phyloP scores from a whole-genome alignment of 2,329 filamentous ascomycete species.

The Claviceps purpurea region DNA sequence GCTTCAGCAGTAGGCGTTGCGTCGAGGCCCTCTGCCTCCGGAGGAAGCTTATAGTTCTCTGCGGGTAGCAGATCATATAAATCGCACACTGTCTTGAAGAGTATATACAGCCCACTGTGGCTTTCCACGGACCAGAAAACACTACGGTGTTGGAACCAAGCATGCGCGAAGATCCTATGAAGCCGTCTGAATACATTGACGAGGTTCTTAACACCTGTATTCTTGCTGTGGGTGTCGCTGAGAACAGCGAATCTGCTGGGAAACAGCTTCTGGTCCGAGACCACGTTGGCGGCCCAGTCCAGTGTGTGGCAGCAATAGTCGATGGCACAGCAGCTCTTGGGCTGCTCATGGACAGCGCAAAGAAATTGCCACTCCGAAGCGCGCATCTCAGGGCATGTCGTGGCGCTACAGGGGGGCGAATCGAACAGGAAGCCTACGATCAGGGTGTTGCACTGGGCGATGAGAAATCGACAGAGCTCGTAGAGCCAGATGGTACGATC shows the following conservation, averaged over 20 bases:
- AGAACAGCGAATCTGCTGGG: conserved; percentile 62
- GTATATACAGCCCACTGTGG: conserved; percentile 81
- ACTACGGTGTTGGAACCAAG: conserved; percentile 93
- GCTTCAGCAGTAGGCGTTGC: conserved; percentile 24
- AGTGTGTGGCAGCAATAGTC: conserved; percentile 98
- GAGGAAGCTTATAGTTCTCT: conserved; percentile 91
- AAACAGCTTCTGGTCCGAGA: conserved; percentile 91
- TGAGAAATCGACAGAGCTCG: conserved; percentile 91
- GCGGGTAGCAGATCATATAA: conserved; percentile 77
- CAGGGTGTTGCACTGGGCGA: conserved; percentile 83
- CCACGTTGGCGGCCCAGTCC: conserved; percentile 90
- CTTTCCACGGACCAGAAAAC: conserved; percentile 92
- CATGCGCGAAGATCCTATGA: conserved; percentile 94
- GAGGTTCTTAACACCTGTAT: conserved; percentile 63
- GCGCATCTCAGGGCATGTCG: conserved; percentile 94
- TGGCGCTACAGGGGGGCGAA: conserved; percentile 71
- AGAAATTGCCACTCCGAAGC: conserved; percentile 98
- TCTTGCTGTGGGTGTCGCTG: conserved; percentile 44
- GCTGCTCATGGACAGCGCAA: conserved; percentile 91
- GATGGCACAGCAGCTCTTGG: conserved; percentile 94
- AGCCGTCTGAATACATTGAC: conserved; percentile 90
- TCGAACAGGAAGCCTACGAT: conserved; percentile 91
- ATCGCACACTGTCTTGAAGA: conserved; percentile 97
- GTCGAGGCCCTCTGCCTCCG: conserved; percentile 80
- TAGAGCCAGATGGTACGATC: conserved; percentile 92